phyloP scores from a whole-genome alignment of 352 stramenopile species.

The Phytophthora pisi region DNA sequence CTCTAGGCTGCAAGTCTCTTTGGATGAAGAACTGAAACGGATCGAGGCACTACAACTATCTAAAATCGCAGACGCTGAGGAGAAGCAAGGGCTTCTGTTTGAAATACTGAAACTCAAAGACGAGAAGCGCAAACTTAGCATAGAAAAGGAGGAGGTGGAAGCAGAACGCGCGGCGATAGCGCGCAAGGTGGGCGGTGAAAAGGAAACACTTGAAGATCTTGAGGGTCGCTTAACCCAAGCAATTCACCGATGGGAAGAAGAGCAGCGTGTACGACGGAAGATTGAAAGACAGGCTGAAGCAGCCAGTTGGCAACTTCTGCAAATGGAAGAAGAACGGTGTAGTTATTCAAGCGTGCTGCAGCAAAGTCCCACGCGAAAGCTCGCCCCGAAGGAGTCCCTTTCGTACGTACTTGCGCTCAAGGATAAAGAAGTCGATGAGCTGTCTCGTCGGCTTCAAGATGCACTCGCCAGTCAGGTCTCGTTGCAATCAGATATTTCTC shows the following conservation, averaged over 20 bases:
- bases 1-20: conserved; percentile 47
- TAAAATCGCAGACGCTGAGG: conserved; percentile 32
- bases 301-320: conserved; percentile 38
- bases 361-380: conserved; percentile 40
- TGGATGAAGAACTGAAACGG: conserved; percentile 46
- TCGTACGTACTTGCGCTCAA: conserved; percentile 56
- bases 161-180: conserved; percentile 25
- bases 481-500: conserved; percentile 16
- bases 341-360: conserved; percentile 51
- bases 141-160: conserved; percentile 42
- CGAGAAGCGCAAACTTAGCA: conserved; percentile 36
- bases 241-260: conserved; percentile 61
- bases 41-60: conserved; percentile 27
- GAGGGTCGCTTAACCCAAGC: conserved; percentile 57
- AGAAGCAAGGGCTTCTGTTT: conserved; percentile 53
- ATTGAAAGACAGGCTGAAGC: conserved; percentile 47
- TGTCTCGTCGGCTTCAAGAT: conserved; percentile 26
- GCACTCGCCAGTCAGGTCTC: conserved; percentile 1
- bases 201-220: conserved; percentile 58
- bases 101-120: conserved; percentile 61
- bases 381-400: conserved; percentile 35
- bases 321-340: conserved; percentile 62
- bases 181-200: conserved; percentile 54
- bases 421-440: conserved; percentile 48
- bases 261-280: conserved; percentile 43